Evolutionary conservation across 108 stramenopile genomes (phyloP).

Genomic region (Craspedostauros australis): DNA sequence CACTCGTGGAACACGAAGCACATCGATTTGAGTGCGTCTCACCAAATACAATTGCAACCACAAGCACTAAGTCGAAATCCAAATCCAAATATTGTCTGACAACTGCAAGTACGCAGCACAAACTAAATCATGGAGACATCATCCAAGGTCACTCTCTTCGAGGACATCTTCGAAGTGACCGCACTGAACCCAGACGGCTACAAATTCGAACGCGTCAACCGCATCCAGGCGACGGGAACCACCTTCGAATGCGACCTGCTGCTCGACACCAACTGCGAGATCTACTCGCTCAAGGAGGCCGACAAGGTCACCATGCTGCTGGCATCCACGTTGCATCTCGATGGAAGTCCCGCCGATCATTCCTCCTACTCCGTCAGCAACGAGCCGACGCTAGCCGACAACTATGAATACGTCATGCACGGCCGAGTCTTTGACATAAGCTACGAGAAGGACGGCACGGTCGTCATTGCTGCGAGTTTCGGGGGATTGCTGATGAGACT

Average conservation of each 20-base stretch:
- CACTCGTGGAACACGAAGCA: no score
- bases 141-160: constrained; percentile 87
- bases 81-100: no score
- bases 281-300: constrained; percentile 77
- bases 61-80: no score
- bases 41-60: no score
- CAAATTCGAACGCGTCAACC: constrained; percentile 86
- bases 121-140: constrained; percentile 49
- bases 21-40: no score
- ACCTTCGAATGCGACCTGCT: constrained; percentile 94
- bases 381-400: constrained; percentile 85
- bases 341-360: constrained; percentile 91
- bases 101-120: no score
- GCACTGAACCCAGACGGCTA: constrained; percentile 92
- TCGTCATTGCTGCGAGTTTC: constrained; percentile 83
- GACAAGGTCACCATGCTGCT: constrained; percentile 90
- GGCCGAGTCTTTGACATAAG: constrained; percentile 90
- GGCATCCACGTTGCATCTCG: constrained; percentile 88
- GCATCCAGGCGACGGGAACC: constrained; percentile 83
- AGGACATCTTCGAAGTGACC: constrained; percentile 95
- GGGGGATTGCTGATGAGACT: constrained; percentile 94
- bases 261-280: constrained; percentile 92
- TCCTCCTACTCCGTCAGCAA: constrained; percentile 67
- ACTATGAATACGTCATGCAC: constrained; percentile 98
- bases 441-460: constrained; percentile 75